These are phyloP conservation scores for Thermothelomyces thermophilus DNA, from an alignment of 2,329 filamentous ascomycete species.

Conservation along the genomic window DNA sequence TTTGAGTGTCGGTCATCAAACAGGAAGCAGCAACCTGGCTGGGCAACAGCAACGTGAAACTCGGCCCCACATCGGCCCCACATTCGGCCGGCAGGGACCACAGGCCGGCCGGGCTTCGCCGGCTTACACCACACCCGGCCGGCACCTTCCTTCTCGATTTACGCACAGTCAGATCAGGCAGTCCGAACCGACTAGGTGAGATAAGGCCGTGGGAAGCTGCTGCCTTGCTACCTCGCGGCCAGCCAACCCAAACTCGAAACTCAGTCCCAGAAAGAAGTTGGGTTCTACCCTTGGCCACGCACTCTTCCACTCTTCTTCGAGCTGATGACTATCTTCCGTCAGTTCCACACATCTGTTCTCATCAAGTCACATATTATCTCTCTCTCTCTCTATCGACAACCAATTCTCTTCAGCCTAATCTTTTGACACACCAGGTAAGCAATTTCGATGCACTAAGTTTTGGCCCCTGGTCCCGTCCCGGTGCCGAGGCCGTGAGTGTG, in stretches of 20 bases:
- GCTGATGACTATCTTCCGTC: background rate
- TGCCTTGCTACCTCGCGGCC: background rate
- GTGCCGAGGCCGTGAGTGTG: background rate
- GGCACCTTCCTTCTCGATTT: slow-evolving; percentile 2
- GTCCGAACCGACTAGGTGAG: too few relatives aligned
- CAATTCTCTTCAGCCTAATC: too few relatives aligned
- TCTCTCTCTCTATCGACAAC: too few relatives aligned
- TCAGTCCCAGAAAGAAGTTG: background rate
- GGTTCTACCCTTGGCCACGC: too few relatives aligned
- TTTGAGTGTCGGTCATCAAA: background rate
- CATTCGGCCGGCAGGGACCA: background rate
- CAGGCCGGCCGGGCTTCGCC: background rate
- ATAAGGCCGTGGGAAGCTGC: background rate
- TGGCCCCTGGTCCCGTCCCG: background rate
- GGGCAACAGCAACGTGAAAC: background rate
- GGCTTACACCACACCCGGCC: background rate
- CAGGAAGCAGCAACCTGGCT: background rate
- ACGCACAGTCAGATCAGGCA: background rate
- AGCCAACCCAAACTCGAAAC: background rate
- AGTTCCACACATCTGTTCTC: background rate
- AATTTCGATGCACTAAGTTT: background rate
- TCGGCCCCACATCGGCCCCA: slow-evolving; percentile 1
- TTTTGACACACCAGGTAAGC: too few relatives aligned
- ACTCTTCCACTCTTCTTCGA: too few relatives aligned
- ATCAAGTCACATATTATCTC: background rate